Conservation (phyloP, 1,139 yeast species). For the Arxiozyma heterogenica region DNA sequence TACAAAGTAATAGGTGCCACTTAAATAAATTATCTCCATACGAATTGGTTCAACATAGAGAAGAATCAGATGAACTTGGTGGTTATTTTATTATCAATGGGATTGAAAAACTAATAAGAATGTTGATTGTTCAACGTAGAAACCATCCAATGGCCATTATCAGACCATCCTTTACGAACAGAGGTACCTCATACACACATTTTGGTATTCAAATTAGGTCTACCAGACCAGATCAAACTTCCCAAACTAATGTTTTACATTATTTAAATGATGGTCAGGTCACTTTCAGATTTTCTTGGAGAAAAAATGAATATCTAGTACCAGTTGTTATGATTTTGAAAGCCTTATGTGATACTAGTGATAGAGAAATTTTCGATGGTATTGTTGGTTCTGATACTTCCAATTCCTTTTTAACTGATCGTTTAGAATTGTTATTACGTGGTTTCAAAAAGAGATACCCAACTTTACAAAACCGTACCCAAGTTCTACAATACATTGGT, state of each 20-base stretch:
- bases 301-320: conserved; percentile 86
- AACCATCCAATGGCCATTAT: conserved; percentile 97
- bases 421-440: conserved; percentile 85
- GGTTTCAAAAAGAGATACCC: conserved; percentile 63
- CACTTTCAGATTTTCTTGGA: conserved; percentile 94
- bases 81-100: conserved; percentile 96
- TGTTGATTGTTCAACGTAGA: conserved; percentile 96
- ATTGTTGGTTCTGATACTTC: conserved; percentile 80
- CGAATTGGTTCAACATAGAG: conserved; percentile 67
- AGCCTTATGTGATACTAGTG: conserved; percentile 84
- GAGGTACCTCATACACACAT: conserved; percentile 85
- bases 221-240: conserved; percentile 93
- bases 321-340: conserved; percentile 90
- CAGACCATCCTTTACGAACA: conserved; percentile 87
- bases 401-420: conserved; percentile 94
- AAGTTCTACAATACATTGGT: conserved; percentile 87
- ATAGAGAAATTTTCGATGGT: conserved; percentile 91
- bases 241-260: conserved; percentile 93
- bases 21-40: conserved; percentile 73
- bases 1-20: conserved; percentile 84
- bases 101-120: conserved; percentile 89
- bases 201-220: conserved; percentile 91
- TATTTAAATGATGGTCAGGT: conserved; percentile 93
- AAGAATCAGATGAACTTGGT: conserved; percentile 92
- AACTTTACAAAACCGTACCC: conserved; percentile 68